Evolutionary conservation across 768 basidiomycete genomes (phyloP), one percentile per base, ranked within the genome.

Genomic region (Trametes villosa): DNA sequence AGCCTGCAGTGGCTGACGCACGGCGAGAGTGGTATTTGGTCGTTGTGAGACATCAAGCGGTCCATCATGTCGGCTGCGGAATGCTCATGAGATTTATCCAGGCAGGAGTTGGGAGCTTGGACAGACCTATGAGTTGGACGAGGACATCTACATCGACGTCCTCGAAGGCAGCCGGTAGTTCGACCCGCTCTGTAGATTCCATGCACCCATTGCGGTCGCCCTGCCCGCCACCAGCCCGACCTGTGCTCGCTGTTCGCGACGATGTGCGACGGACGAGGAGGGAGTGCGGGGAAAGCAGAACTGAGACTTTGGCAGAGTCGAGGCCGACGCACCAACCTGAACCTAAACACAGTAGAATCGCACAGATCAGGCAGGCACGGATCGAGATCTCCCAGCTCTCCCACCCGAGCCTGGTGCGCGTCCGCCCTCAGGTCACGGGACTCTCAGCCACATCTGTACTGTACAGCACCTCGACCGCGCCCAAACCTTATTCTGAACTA

Each of bases 11-110:
- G 26, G 27, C 49, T n/a, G 59, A 65, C 74, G 60, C 62, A 94
- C 86, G 94, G 89, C 38, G 87, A 86, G 64, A 98, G 81, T 58
- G 94, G 91, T 74, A 99, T 94, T 72, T 85, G 86, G 80, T 99
- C 96, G 81, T 99, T 99, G 84, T 97, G 94, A 55, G 83, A 80
- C 77, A 97, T 95, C 69, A 99, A 80, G 64, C 95, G 91, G 71
- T 95, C 86, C 68, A 99, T 86, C 96, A 98, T 98, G 76, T 96
- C 92, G 69, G 94, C 94, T 96, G 74, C 29, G 73, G 42, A 56
- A 57, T 40, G 44, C 57, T 24, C n/a, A n/a, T n/a, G n/a, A n/a
- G n/a, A n/a, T n/a, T n/a, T n/a, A n/a, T n/a, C n/a, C n/a, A n/a
- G n/a, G 34, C 33, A n/a, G 15, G 31, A 22, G 30, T 11, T 45